A percentile compares a stretch with the other conserved stretches of the same genome.
Conservation (phyloP, 2,329 filamentous ascomycete species). For the Hypoxylon sp. region DNA sequence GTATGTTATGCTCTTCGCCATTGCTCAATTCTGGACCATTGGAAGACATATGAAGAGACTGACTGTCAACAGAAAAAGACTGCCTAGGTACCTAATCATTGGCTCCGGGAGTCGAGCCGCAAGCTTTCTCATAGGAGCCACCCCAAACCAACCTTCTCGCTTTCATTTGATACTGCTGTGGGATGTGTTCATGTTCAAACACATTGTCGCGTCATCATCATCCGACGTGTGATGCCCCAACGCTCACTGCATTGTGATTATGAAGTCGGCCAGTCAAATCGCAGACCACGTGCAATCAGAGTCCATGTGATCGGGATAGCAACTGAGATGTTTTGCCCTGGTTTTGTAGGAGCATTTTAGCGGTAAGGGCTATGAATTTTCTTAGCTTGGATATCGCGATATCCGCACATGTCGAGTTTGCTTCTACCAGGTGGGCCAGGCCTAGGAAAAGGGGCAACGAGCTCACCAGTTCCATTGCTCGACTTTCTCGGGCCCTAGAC, state of each 20-base stretch:
- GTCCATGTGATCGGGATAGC: not conserved
- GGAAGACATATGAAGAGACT: not conserved
- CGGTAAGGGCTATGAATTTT: not conserved
- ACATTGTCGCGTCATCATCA: not conserved
- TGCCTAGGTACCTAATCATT: not conserved
- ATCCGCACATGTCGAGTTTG: not conserved
- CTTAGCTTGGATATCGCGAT: not conserved
- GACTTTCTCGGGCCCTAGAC: not conserved
- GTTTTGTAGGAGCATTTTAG: not conserved
- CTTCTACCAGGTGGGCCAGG: not conserved
- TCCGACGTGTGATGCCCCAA: not conserved
- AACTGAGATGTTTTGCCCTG: not conserved
- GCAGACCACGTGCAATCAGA: not conserved
- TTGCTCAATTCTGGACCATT: not conserved
- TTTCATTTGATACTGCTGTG: not conserved
- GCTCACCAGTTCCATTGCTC: not conserved
- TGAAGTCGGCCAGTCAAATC: not conserved
- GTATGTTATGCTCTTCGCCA: not conserved
- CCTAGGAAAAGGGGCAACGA: not conserved
- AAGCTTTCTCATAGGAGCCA: not conserved
- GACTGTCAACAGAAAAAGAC: not conserved
- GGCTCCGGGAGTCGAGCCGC: not conserved
- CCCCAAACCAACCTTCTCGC: not conserved
- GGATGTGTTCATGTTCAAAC: not conserved
- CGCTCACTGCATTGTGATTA: not conserved